Conservation (phyloP, 768 basidiomycete genomes). For the Auriscalpium orientale region DNA sequence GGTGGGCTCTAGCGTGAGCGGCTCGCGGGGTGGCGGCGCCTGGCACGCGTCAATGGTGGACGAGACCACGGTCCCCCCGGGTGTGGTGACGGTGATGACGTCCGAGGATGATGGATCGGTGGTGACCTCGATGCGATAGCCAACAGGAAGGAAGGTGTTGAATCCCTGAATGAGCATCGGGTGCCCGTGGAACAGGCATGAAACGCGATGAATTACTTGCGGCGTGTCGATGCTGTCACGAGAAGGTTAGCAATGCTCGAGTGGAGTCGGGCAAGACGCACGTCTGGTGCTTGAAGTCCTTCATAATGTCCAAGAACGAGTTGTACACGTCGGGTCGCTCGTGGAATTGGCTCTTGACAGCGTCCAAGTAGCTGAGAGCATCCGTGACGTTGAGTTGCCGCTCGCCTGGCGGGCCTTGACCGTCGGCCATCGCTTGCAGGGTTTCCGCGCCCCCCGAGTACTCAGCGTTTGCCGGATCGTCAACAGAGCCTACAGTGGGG, state of each 20-base stretch:
- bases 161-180: constrained; percentile 92
- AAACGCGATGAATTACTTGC: constrained; percentile 93
- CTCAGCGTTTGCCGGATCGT: not conserved
- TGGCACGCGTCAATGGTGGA: constrained; percentile 18
- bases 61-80: constrained; percentile 46
- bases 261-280: constrained; percentile 22
- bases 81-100: constrained; percentile 73
- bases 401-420: constrained; percentile 15
- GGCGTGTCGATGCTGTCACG: constrained; percentile 85
- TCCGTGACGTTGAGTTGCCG: constrained; percentile 55
- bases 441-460: not conserved
- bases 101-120: constrained; percentile 55
- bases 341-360: constrained; percentile 53
- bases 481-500: not conserved
- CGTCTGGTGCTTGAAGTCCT: constrained; percentile 65
- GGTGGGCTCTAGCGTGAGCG: not conserved
- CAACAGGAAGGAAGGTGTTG: constrained; percentile 93
- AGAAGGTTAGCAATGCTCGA: not conserved
- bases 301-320: constrained; percentile 61
- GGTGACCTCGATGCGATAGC: constrained; percentile 86
- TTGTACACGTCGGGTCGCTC: constrained; percentile 59
- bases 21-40: constrained; percentile 4
- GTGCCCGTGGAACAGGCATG: constrained; percentile 86
- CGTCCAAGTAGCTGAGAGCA: constrained; percentile 56
- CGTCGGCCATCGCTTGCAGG: constrained; percentile 3